Evolutionary conservation across 257 asterid species (phyloP), one percentile per base, ranked within the genome.

Genomic region (Datura wrightii): DNA sequence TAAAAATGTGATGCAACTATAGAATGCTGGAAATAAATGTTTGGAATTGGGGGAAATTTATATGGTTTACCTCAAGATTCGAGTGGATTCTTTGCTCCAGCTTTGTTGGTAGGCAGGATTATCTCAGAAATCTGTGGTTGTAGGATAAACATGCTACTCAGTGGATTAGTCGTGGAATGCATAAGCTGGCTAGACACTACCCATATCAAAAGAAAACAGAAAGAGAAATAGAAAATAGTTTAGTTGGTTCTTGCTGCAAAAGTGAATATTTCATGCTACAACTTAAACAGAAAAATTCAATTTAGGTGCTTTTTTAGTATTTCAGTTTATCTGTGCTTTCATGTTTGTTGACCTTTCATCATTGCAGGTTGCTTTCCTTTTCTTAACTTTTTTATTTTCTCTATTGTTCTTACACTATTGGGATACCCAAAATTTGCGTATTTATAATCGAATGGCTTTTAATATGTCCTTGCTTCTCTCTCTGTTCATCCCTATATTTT

Each of bases 401-500:
- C 7, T 44, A n/a, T 71, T 44, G 56, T 44, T 71, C 56, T 71
- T 71, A 0, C 39, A 44, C 55, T n/a, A 44, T 1, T 37, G 18
- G 55, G 55, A 42, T 44, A n/a, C 79, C 79, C 18, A 71, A 71
- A 71, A 5, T 71, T 71, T 71, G 79, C 11, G 39, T 34, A 13
- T 44, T 44, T 44, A 31, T 71, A 71, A n/a, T 44, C 1, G 2
- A 53, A 48, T 82, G 60, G 36, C 8, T 82, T 80, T n/a, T 42
- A 16, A 37, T 56, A 36, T 42, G 53, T 39, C n/a, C 8, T 58
- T 52, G n/a, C 42, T 46, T 71, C 37, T 11, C 74, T 24, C 34
- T 72, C 42, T 58, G 39, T 31, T 44, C 15, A 62, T 76, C 82
- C 36, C 80, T 34, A 55, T 19, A 50, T 87, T 4, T 31, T 66